These are phyloP conservation scores for Medakamo hakoo DNA, from an alignment of 139 green algal species.

Conservation along the genomic window DNA sequence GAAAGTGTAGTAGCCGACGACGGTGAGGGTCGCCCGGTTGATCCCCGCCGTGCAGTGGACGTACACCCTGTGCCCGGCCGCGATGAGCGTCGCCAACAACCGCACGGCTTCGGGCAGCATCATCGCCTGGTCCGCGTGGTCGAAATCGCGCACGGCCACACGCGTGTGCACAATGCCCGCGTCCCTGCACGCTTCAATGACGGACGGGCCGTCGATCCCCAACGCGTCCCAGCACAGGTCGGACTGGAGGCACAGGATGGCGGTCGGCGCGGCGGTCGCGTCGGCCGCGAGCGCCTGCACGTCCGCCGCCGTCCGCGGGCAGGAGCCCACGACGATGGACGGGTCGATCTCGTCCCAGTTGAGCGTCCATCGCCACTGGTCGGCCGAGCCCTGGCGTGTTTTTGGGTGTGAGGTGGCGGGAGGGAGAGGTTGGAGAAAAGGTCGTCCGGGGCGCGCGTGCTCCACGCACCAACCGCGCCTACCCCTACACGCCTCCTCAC, in stretches of 20 bases:
- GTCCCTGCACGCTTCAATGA: conserved; percentile 21
- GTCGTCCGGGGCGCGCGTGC: no score
- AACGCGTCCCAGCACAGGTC: conserved; percentile 50
- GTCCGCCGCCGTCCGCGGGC: conserved; percentile 19
- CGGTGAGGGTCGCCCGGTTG: conserved; percentile 53
- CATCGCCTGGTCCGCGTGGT: conserved; percentile 44
- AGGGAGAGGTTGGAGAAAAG: not conserved
- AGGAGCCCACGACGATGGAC: conserved; percentile 27
- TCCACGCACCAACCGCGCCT: not conserved
- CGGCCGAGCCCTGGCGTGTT: conserved; percentile 8
- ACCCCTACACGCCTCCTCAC: not conserved
- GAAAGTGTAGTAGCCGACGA: conserved; percentile 57
- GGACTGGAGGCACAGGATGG: conserved; percentile 43
- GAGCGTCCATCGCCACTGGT: conserved; percentile 34
- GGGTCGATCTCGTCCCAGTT: conserved; percentile 27
- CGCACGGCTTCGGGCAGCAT: conserved; percentile 58
- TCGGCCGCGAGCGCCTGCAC: conserved; percentile 9
- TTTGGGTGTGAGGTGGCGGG: not conserved
- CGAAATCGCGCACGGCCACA: conserved; percentile 51
- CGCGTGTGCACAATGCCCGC: conserved; percentile 27
- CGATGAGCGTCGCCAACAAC: conserved; percentile 26
- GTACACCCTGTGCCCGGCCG: conserved; percentile 38
- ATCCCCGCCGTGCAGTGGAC: conserved; percentile 70
- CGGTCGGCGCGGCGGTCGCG: conserved; percentile 15
- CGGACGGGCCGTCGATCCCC: conserved; percentile 25